phyloP scores from a whole-genome alignment of 192 early-diverging fungal genomes.

The Backusella macrospora region DNA sequence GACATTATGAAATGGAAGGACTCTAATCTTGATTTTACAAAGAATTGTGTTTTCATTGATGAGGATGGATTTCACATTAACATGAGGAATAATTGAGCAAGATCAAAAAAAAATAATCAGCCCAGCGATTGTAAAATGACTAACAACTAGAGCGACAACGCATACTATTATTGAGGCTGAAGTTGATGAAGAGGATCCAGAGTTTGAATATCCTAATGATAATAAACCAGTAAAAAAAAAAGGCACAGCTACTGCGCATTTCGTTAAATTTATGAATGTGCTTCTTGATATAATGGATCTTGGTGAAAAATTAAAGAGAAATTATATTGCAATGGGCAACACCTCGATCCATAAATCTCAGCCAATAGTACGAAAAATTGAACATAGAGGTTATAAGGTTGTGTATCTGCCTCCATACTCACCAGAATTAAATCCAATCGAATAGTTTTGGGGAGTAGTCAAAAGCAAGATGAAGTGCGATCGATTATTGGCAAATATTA shows the following conservation, averaged over 20 bases:
- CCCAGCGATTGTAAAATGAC: slow-evolving; percentile 10
- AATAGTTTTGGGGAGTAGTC: slow-evolving; percentile 25
- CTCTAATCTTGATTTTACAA: not conserved
- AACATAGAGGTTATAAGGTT: slow-evolving; percentile 3
- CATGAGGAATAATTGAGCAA: slow-evolving; percentile 9
- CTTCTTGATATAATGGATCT: not conserved
- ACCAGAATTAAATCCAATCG: slow-evolving; percentile 23
- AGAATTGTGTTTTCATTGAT: not conserved
- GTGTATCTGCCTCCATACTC: slow-evolving; percentile 24
- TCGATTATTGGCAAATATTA: not conserved
- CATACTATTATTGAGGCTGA: not conserved
- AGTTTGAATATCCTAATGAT: not conserved
- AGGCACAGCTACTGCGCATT: slow-evolving; percentile 6
- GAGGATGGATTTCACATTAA: not conserved
- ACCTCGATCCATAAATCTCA: slow-evolving; percentile 12
- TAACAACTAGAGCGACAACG: not conserved
- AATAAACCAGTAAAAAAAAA: not conserved
- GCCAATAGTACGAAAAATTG: not conserved
- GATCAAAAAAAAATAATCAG: not conserved
- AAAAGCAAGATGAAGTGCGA: slow-evolving; percentile 13
- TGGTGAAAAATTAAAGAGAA: not conserved
- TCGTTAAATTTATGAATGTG: slow-evolving; percentile 2
- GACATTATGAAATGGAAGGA: slow-evolving; percentile 8
- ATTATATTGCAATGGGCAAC: slow-evolving; percentile 30
- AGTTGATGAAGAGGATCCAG: not conserved